phyloP scores from a whole-genome alignment of 371 early-diverging fungal genomes.

The Cokeromyces recurvatus region DNA sequence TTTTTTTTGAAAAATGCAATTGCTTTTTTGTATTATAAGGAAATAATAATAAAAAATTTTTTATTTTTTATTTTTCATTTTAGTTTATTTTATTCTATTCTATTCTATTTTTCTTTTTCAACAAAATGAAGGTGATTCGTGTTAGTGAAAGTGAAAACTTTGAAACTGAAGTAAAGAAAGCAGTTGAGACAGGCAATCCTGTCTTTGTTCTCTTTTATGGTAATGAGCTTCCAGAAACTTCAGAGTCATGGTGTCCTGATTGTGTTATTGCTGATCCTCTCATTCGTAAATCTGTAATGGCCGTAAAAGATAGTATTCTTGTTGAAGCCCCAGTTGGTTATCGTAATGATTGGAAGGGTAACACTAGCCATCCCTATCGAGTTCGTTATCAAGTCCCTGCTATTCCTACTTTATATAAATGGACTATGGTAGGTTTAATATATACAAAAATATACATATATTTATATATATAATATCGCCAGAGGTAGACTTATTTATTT shows the following conservation, averaged over 20 bases:
- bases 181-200: slow-evolving; percentile 21
- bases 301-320: slow-evolving; percentile 36
- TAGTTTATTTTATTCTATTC: no score
- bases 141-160: slow-evolving; percentile 22
- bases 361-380: slow-evolving; percentile 44
- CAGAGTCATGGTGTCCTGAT: slow-evolving; percentile 62
- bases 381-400: slow-evolving; percentile 40
- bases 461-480: background rate
- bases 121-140: slow-evolving; percentile 21
- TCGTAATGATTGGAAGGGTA: slow-evolving; percentile 53
- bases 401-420: slow-evolving; percentile 55
- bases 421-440: slow-evolving; percentile 41
- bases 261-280: slow-evolving; percentile 54
- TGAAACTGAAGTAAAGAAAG: slow-evolving; percentile 27
- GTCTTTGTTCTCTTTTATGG: slow-evolving; percentile 47
- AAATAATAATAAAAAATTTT: no score
- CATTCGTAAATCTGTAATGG: slow-evolving; percentile 36
- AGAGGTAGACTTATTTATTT: background rate
- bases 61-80: no score
- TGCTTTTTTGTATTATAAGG: no score
- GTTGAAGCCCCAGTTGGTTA: slow-evolving; percentile 52
- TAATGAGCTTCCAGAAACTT: slow-evolving; percentile 35
- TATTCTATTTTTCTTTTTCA: no score
- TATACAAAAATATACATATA: background rate
- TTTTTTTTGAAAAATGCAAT: no score